phyloP scores from a whole-genome alignment of 352 stramenopile species.

The Peronosclerospora sorghi region DNA sequence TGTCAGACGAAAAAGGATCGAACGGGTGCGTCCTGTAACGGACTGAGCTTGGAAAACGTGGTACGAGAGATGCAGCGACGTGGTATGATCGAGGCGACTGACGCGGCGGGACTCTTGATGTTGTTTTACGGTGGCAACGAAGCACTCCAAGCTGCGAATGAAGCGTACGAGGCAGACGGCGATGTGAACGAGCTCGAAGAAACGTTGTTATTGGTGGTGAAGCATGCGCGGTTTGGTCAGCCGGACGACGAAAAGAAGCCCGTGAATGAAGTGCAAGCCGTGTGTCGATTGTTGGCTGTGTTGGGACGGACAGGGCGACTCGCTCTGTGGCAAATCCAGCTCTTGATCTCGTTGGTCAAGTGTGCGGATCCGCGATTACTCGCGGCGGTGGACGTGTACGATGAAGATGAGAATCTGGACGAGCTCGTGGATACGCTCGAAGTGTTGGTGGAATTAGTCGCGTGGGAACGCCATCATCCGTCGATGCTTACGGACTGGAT shows the following conservation, averaged over 20 bases:
- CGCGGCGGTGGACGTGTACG: constrained; percentile 44
- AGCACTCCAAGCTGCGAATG: constrained; percentile 54
- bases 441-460: constrained; percentile 48
- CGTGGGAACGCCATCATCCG: constrained; percentile 43
- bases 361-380: constrained; percentile 37
- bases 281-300: constrained; percentile 25
- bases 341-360: constrained; percentile 38
- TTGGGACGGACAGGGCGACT: constrained; percentile 26
- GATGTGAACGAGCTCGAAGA: constrained; percentile 71
- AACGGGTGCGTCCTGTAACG: constrained; percentile 3
- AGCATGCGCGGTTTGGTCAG: constrained; percentile 56
- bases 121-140: constrained; percentile 62
- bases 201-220: constrained; percentile 69
- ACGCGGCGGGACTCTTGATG: constrained; percentile 52
- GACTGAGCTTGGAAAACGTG: constrained; percentile 44
- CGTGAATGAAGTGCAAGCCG: constrained; percentile 17
- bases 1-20: constrained; percentile 19
- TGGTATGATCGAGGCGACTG: constrained; percentile 30
- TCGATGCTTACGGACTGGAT: constrained; percentile 49
- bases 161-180: constrained; percentile 59
- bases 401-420: constrained; percentile 27
- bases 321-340: constrained; percentile 44
- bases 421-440: constrained; percentile 49
- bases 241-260: constrained; percentile 1
- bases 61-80: constrained; percentile 60